Percentiles rank a stretch among this genome's conserved stretches.
Evolutionary conservation across 75 land plant species (phyloP).

Genomic region (Adiantum capillusveneris): DNA sequence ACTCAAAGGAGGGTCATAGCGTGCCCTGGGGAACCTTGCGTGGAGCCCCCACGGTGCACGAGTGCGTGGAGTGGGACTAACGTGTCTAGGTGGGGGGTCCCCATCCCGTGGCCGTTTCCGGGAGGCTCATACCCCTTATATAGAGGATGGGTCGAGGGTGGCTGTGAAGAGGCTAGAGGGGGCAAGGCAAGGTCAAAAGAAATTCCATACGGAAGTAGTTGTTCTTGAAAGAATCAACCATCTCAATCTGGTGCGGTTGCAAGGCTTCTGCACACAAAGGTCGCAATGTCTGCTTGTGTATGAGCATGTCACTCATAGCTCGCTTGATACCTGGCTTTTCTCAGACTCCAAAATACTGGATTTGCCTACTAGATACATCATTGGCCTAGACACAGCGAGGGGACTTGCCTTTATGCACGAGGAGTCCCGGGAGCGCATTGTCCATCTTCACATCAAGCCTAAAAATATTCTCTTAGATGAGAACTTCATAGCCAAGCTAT

Average conservation of each 20-base stretch:
- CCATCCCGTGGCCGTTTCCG: too few relatives aligned
- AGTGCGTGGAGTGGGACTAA: too few relatives aligned
- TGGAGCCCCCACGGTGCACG: too few relatives aligned
- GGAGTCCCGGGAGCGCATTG: slow-evolving; percentile 60
- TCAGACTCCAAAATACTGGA: slow-evolving; percentile 4
- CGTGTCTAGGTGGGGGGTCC: too few relatives aligned
- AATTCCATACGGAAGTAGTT: slow-evolving; percentile 67
- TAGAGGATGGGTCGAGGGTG: slow-evolving; percentile 42
- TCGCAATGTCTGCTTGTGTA: slow-evolving; percentile 54
- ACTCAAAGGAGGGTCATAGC: too few relatives aligned
- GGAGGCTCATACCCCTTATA: too few relatives aligned
- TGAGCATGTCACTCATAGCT: slow-evolving; percentile 54
- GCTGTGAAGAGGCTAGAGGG: slow-evolving; percentile 69
- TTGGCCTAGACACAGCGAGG: slow-evolving; percentile 51
- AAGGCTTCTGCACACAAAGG: slow-evolving; percentile 56
- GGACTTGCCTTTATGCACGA: slow-evolving; percentile 74
- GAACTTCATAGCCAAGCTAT: slow-evolving; percentile 54
- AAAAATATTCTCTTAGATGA: slow-evolving; percentile 66
- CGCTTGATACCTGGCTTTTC: slow-evolving; percentile 36
- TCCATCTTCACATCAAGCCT: slow-evolving; percentile 86
- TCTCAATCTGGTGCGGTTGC: slow-evolving; percentile 56
- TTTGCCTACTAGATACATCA: slow-evolving; percentile 45
- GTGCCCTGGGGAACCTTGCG: too few relatives aligned
- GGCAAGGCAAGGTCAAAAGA: slow-evolving; percentile 40
- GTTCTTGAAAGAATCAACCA: slow-evolving; percentile 67